These are phyloP conservation scores for Talaromyces sp. DNA, from an alignment of 2,329 filamentous ascomycete species.

Conservation along the genomic window DNA sequence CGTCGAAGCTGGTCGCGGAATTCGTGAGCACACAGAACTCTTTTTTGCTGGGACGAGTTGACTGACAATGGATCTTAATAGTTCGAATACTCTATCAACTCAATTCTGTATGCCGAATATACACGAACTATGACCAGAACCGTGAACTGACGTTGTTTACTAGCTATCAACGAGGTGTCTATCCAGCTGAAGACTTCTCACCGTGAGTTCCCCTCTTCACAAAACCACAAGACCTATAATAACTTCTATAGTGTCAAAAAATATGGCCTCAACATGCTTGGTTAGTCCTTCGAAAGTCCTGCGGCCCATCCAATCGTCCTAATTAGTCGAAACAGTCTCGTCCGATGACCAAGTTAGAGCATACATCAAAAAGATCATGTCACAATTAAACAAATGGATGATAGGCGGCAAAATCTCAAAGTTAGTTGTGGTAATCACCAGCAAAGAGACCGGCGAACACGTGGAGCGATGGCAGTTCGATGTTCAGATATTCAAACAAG, in stretches of 20 bases:
- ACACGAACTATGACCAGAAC: neutral
- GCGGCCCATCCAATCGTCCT: slow-evolving; percentile 16
- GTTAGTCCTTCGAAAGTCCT: slow-evolving; percentile 41
- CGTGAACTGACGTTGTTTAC: slow-evolving; percentile 17
- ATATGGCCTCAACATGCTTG: slow-evolving; percentile 97
- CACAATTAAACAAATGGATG: slow-evolving; percentile 97
- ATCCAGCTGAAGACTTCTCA: slow-evolving; percentile 95
- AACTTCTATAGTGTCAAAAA: slow-evolving; percentile 70
- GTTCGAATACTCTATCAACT: slow-evolving; percentile 98
- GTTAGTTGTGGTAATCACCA: slow-evolving; percentile 92
- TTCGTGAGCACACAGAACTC: slow-evolving; percentile 61
- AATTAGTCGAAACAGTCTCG: slow-evolving; percentile 59
- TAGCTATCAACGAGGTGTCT: slow-evolving; percentile 77
- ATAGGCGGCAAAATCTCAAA: slow-evolving; percentile 93
- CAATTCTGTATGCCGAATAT: slow-evolving; percentile 67
- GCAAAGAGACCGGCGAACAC: slow-evolving; percentile 94
- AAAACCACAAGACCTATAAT: neutral
- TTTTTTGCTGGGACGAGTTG: slow-evolving; percentile 37
- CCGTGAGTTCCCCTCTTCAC: slow-evolving; percentile 55
- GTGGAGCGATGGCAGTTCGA: slow-evolving; percentile 98
- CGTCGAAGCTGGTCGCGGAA: slow-evolving; percentile 85
- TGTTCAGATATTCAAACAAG: slow-evolving; percentile 57
- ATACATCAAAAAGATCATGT: slow-evolving; percentile 99
- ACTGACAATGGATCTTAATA: slow-evolving; percentile 15
- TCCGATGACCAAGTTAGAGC: slow-evolving; percentile 97